These are phyloP conservation scores for Candida nonsorbophila DNA, from an alignment of 805 yeast genomes.

Conservation along the genomic window DNA sequence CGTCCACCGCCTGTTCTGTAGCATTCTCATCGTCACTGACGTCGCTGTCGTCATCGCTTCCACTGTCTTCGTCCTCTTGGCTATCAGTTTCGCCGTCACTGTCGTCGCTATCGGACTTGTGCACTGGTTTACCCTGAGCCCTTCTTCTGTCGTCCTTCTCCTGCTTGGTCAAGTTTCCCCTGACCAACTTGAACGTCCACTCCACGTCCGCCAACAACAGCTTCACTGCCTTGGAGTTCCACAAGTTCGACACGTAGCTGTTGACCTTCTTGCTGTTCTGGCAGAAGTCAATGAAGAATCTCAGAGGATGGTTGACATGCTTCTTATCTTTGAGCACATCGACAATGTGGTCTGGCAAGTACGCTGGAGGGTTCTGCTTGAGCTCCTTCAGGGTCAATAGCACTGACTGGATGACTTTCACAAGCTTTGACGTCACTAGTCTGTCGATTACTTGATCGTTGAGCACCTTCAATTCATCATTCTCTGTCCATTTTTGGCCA, in stretches of 20 bases:
- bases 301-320: conserved; percentile 38
- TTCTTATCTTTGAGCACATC: conserved; percentile 21
- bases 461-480: conserved; percentile 12
- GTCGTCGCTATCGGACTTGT: conserved; percentile 7
- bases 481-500: conserved; percentile 9
- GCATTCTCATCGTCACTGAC: conserved; percentile 19
- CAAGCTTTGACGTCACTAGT: conserved; percentile 27
- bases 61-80: conserved; percentile 12
- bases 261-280: conserved; percentile 37
- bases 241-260: conserved; percentile 41
- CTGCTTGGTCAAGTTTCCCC: conserved; percentile 39
- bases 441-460: conserved; percentile 13
- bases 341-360: conserved; percentile 23
- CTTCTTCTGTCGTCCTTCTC: conserved; percentile 21
- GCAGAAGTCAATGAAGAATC: conserved; percentile 38
- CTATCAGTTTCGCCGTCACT: conserved; percentile 10
- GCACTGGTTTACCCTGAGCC: conserved; percentile 13
- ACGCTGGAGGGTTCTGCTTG: conserved; percentile 27
- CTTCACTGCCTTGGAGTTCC: conserved; percentile 40
- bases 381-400: conserved; percentile 25
- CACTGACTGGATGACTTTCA: conserved; percentile 20
- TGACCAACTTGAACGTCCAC: conserved; percentile 42
- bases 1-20: conserved; percentile 13
- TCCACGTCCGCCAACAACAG: conserved; percentile 30
- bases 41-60: conserved; percentile 12